Conservation (phyloP, 1,284 basidiomycete species). For the Rhizoctonia solani region DNA sequence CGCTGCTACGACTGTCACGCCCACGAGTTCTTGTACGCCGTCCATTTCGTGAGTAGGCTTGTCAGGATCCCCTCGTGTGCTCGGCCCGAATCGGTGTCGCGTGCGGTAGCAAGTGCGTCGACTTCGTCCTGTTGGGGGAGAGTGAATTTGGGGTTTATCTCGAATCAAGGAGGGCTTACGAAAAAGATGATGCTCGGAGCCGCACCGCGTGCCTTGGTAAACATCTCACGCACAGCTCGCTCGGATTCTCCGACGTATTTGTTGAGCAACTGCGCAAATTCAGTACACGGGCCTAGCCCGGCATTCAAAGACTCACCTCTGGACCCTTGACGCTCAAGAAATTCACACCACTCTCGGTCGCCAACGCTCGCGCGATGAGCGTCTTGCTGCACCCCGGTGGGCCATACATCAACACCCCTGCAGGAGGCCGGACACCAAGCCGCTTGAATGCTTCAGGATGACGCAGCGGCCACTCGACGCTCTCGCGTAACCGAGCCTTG, state of each 20-base stretch:
- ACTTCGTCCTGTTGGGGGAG: conserved; percentile 83
- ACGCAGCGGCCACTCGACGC: conserved; percentile 92
- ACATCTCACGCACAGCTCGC: conserved; percentile 90
- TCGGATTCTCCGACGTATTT: conserved; percentile 99
- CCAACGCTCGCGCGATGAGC: conserved; percentile 89
- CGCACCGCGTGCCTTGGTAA: conserved; percentile 91
- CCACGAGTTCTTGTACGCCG: conserved; percentile 89
- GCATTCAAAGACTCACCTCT: conserved; percentile 61
- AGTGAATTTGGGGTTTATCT: not conserved
- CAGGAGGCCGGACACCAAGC: conserved; percentile 86
- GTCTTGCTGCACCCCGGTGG: conserved; percentile 99
- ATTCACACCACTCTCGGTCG: conserved; percentile 93
- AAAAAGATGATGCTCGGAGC: conserved; percentile 97
- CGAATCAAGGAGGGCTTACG: conserved; percentile 54
- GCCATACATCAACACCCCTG: conserved; percentile 92
- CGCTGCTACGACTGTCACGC: conserved; percentile 93
- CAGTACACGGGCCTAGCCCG: not conserved
- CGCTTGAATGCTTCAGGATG: conserved; percentile 85
- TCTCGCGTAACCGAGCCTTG: conserved; percentile 83
- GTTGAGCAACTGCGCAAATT: conserved; percentile 73
- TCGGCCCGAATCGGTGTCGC: conserved; percentile 59
- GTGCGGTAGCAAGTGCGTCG: conserved; percentile 86
- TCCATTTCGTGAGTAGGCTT: conserved; percentile 98
- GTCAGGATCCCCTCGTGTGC: conserved; percentile 90
- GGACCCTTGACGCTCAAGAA: conserved; percentile 98